Evolutionary conservation across 345 rosid species (phyloP), one percentile per base, ranked within the genome.

Genomic region (Eucalyptus globulus): DNA sequence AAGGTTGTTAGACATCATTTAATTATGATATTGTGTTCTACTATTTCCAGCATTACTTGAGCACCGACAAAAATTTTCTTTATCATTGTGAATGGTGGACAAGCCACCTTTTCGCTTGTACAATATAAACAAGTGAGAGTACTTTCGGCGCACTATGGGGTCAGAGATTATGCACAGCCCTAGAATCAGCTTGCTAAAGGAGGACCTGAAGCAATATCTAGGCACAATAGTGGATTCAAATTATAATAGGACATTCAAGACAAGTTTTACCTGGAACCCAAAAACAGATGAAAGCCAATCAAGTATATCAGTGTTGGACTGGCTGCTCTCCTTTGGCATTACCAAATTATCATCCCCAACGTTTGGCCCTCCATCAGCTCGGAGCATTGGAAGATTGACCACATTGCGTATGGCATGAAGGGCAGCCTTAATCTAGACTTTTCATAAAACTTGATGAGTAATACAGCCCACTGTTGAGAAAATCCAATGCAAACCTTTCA

Each of bases 231-330:
- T 51, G 80, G 76, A 87, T 83, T 54, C 40, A 87, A 92, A 89
- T 16, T 47, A 87, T 56, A 86, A 88, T 16, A 58, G 87, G 72
- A 62, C 88, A 43, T 80, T 89, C 80, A 90, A 83, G n/a, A 51
- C 80, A 88, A 76, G 87, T 49, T 80, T 90, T 92, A 98, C 99
- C 98, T 98, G 99, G 95, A 98, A 98, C 54, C 99, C 99, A 93
- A 98, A 98, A 91, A 93, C 81, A 80, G 93, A 93, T 87, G 97
- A 95, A 93, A 98, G 97, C 99, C 99, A 98, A 88, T 98, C 99
- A 67, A 98, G 96, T 87, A 98, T 91, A 91, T 97, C 99, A 88
- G 89, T 88, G 90, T 86, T 91, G 87, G 94, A 89, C 91, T 89
- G 95, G 89, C 54, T 87, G 89, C 93, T 93, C 91, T 93, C 94